These are phyloP conservation scores for Trichomonas tenax DNA, from an alignment of 208 protist genomes.

Conservation along the genomic window DNA sequence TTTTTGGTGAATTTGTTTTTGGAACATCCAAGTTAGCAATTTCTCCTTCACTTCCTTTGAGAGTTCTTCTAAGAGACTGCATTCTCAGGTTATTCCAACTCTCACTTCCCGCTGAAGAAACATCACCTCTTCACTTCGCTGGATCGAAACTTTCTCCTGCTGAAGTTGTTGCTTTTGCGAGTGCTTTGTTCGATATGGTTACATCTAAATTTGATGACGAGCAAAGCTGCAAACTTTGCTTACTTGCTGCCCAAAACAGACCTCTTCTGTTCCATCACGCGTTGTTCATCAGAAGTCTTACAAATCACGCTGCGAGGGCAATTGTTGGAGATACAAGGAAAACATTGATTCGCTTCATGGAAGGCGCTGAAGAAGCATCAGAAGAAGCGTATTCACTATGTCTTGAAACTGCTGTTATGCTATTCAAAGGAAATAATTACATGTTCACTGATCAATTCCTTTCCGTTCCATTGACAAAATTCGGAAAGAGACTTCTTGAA, in stretches of 20 bases:
- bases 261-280: background rate
- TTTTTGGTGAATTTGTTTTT: background rate
- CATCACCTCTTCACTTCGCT: background rate
- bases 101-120: background rate
- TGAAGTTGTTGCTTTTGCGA: background rate
- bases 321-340: background rate
- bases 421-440: background rate
- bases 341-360: background rate
- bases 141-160: background rate
- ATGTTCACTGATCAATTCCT: background rate
- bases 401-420: background rate
- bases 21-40: background rate
- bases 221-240: background rate
- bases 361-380: background rate
- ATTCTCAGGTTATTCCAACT: background rate
- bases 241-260: background rate
- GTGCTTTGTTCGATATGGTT: background rate
- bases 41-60: background rate
- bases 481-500: background rate
- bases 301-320: background rate
- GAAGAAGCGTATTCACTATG: background rate
- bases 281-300: background rate
- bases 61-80: background rate
- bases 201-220: background rate
- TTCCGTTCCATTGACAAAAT: background rate